phyloP scores from a whole-genome alignment of 805 yeast species.

The Yarrowia porcina region DNA sequence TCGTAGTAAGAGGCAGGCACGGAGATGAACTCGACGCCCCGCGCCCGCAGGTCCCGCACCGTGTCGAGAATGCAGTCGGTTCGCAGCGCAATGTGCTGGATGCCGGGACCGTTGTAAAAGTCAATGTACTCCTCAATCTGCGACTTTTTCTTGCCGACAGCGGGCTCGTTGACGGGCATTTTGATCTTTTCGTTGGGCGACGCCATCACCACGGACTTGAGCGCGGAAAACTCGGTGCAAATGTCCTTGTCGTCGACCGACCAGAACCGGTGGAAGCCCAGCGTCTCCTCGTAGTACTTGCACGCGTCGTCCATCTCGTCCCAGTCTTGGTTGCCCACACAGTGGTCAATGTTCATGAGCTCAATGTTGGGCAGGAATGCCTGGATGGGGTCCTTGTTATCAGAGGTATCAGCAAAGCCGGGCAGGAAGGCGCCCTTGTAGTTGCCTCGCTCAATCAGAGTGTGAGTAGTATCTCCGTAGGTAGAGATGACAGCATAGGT shows the following conservation, averaged over 20 bases:
- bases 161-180: conserved; percentile 87
- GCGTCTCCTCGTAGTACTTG: conserved; percentile 54
- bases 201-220: conserved; percentile 74
- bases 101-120: conserved; percentile 75
- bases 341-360: conserved; percentile 61
- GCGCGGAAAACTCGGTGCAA: conserved; percentile 65
- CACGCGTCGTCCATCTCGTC: conserved; percentile 58
- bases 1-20: conserved; percentile 60
- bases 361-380: conserved; percentile 40
- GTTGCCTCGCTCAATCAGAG: conserved; percentile 51
- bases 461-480: conserved; percentile 66
- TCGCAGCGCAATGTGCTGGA: conserved; percentile 74
- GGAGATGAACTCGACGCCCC: conserved; percentile 68
- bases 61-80: conserved; percentile 60
- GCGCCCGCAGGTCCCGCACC: conserved; percentile 49
- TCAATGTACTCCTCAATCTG: conserved; percentile 82
- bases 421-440: conserved; percentile 53
- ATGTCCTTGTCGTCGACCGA: conserved; percentile 77
- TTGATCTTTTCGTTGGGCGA: conserved; percentile 60
- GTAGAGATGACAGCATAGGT: conserved; percentile 51
- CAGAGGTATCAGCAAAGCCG: conserved; percentile 38
- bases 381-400: conserved; percentile 31
- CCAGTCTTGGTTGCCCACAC: conserved; percentile 79
- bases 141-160: conserved; percentile 58
- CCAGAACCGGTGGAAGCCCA: conserved; percentile 79